A percentile compares a stretch with the other conserved stretches of the same genome.
phyloP scores from a whole-genome alignment of 176 grass and related monocot genomes.

The Luzula sylvatica region DNA sequence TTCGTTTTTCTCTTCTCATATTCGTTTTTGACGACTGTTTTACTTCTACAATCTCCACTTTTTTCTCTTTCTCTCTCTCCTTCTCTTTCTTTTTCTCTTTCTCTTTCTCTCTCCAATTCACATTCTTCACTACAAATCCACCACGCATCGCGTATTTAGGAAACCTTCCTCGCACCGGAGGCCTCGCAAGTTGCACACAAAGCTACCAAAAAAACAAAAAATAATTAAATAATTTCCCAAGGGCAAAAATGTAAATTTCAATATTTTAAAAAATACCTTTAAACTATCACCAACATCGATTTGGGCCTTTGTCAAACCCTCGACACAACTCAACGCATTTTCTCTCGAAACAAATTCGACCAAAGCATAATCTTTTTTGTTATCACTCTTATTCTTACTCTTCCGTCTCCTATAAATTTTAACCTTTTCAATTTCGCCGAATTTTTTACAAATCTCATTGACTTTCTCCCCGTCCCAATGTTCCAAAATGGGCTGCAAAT shows the following conservation, averaged over 20 bases:
- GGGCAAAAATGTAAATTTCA: not conserved
- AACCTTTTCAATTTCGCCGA: conserved; percentile 57
- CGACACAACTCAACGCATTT: conserved; percentile 62
- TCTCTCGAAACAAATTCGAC: conserved; percentile 70
- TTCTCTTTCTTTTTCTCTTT: not conserved
- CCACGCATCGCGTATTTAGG: conserved; percentile 6
- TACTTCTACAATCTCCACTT: conserved; percentile 8
- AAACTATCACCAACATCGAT: conserved; percentile 30
- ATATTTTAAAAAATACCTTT: conserved; percentile 37
- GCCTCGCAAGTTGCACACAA: conserved; percentile 4
- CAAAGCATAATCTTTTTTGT: conserved; percentile 48
- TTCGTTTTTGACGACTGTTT: not conserved
- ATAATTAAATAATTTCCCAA: not conserved
- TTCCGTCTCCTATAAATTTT: conserved; percentile 27
- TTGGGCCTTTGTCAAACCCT: conserved; percentile 52
- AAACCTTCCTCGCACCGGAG: not conserved
- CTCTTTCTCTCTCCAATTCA: not conserved
- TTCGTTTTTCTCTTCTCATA: not conserved
- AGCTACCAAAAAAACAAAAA: not conserved
- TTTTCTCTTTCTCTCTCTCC: not conserved
- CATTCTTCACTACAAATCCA: not conserved
- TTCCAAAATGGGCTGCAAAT: conserved; percentile 44
- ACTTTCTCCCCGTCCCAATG: conserved; percentile 62
- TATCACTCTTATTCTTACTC: conserved; percentile 16
- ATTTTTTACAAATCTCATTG: conserved; percentile 45